Evolutionary conservation across 148 eudicot species (phyloP), one percentile per base, ranked within the genome.

Genomic region (Amaranthus palmeri): DNA sequence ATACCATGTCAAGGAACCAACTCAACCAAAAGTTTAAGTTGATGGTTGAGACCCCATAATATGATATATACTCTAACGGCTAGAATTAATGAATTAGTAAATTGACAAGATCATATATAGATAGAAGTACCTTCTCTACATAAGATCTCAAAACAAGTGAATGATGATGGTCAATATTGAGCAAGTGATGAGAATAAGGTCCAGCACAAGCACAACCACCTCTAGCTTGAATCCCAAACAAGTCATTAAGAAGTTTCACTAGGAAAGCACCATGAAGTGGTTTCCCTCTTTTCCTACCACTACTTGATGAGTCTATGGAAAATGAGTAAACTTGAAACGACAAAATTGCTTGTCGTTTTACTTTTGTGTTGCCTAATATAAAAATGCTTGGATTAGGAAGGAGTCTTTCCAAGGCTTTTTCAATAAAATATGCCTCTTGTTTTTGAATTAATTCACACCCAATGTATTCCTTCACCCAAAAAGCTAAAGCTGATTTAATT

Each of bases 131-230:
- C 91, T 72, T 76, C 54, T 77, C 11, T 14, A 88, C 75, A 46
- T 61, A 70, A 9, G 86, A 80, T 82, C 78, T 67, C 44, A 82
- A 57, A 41, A 82, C 92, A 45, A 84, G 77, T 4, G 92, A 88
- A 8, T 51, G 65, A 15, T 57, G 41, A 52, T 75, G 71, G 61
- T 82, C 86, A 12, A 88, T 67, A 4, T 79, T 62, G 46, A 86
- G 89, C 78, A 88, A 61, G 14, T 44, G 45, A n/a, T 88, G 92
- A 40, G 74, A 87, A 54, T 88, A 88, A 4, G 92, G 89, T 9
- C 89, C 92, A 7, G 92, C 92, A 72, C 92, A 88, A 49, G 87
- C 83, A 72, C 91, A 87, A 5, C 91, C 91, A 14, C 88, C 91
- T 49, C 91, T 78, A 40, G 91, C 88, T 77, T 87, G 92, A 14